Conservation (phyloP, 192 early-diverging fungal genomes). For the Pilobolus umbonatus region DNA sequence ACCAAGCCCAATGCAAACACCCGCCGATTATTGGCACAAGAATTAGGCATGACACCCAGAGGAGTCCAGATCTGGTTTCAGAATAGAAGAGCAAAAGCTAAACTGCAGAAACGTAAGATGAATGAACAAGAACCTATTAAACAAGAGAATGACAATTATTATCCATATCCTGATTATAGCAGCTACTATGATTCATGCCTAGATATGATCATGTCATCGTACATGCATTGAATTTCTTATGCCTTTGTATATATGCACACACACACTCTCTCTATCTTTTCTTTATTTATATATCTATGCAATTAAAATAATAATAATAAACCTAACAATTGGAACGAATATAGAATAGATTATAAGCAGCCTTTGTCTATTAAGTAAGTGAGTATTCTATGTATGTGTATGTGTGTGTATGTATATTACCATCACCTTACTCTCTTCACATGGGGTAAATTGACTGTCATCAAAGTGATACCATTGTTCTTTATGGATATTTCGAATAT, state of each 20-base stretch:
- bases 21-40: constrained; percentile 54
- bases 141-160: not conserved
- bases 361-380: constrained; percentile 35
- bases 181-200: constrained; percentile 7
- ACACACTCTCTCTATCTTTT: not conserved
- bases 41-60: constrained; percentile 65
- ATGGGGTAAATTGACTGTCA: constrained; percentile 64
- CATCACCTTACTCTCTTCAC: constrained; percentile 49
- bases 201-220: not conserved
- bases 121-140: not conserved
- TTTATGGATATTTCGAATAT: constrained; percentile 56
- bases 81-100: constrained; percentile 84
- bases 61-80: constrained; percentile 87
- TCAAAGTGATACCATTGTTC: constrained; percentile 83
- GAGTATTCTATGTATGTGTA: not conserved
- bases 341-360: constrained; percentile 62
- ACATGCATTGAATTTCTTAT: not conserved
- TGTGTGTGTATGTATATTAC: constrained; percentile 43
- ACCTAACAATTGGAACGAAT: constrained; percentile 21
- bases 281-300: not conserved
- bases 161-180: not conserved
- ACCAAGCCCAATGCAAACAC: constrained; percentile 61
- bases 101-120: constrained; percentile 48
- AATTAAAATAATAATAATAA: constrained; percentile 3
- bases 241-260: not conserved